phyloP scores from a whole-genome alignment of 2,329 filamentous ascomycete genomes.

The Sporothrix sp. region DNA sequence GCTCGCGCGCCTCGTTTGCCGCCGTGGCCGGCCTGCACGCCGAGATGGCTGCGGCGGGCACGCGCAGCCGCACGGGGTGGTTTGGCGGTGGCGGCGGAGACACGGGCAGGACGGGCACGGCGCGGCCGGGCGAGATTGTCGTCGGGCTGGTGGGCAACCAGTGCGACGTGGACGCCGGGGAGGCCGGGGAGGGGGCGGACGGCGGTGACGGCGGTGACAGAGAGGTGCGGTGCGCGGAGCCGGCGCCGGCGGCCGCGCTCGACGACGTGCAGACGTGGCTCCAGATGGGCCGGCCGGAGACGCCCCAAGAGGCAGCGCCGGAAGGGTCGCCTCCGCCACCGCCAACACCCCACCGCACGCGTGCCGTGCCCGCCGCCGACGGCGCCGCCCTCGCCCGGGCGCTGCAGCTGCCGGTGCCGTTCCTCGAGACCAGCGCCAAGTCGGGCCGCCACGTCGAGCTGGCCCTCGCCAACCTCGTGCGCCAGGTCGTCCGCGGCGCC shows the following conservation, averaged over 20 bases:
- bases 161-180: slow-evolving; percentile 39
- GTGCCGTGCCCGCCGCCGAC: slow-evolving; percentile 33
- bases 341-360: slow-evolving; percentile 23
- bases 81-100: slow-evolving; percentile 6
- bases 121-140: slow-evolving; percentile 28
- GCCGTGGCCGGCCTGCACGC: slow-evolving; percentile 15
- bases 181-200: background rate
- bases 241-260: too few relatives aligned
- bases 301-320: too few relatives aligned
- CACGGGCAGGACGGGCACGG: background rate
- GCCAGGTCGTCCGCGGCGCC: slow-evolving; percentile 17
- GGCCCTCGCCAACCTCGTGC: slow-evolving; percentile 34
- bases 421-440: slow-evolving; percentile 66
- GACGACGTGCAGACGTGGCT: slow-evolving; percentile 29
- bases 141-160: slow-evolving; percentile 64
- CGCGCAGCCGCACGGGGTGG: slow-evolving; percentile 11
- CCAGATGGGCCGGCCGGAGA: slow-evolving; percentile 24
- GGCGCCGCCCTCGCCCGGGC: slow-evolving; percentile 50
- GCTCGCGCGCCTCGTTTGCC: slow-evolving; percentile 19
- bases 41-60: too few relatives aligned
- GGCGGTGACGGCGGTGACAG: background rate
- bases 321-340: background rate
- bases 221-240: too few relatives aligned
- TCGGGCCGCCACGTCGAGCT: slow-evolving; percentile 59
- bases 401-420: slow-evolving; percentile 55